Base-by-base conservation (phyloP, 2,329 filamentous ascomycete species). In the Penicillium digitatum region DNA sequence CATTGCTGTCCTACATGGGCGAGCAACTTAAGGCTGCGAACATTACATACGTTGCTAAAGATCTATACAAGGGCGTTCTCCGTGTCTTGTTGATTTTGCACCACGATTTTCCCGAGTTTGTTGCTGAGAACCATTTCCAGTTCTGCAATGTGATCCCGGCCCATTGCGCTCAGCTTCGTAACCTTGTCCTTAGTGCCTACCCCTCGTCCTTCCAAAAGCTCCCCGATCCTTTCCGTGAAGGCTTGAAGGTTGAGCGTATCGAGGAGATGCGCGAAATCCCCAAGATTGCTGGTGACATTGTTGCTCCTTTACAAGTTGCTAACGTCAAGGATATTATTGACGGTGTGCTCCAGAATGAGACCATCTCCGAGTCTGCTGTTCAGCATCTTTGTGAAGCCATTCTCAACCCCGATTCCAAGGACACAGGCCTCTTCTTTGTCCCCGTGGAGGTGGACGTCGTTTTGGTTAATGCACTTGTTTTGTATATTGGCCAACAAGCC, bases 31-130 rank as follows among this genome's bases (percentile, higher is more conserved):
- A 93, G 73, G 82, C 86, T 10, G 77, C 86, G 27, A 86, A 86
- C 55, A 81, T 90, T 16, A 80, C 86, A 3, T 79, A 84, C 32
- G 81, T 89, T 48, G 84, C 87, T 32, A 92, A 90, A 70, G 89
- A 93, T 52, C 84, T 95, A 58, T 96, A 96, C 72, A 87, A 90
- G 57, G 90, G 87, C 9, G 84, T 89, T 1, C 78, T 95, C 45
- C 91, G 95, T 68, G 83, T 96, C 56, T 77, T 97, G 52, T 78
- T 95, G 32, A 82, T 95, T 49, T 78, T 99, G 50, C 89, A 96
- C 63, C 94, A 97, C 69, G 94, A 99, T 72, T 97, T 90, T 73
- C 89, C 93, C 0, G 91, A 96, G 54, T 99, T 96, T 72, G 77
- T 99, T 39, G 88, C 89, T 6, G 89, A 92, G 64, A 90, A 95